These are phyloP conservation scores for Salvia miltiorrhiza DNA, from an alignment of 257 asterid genomes.

Conservation along the genomic window DNA sequence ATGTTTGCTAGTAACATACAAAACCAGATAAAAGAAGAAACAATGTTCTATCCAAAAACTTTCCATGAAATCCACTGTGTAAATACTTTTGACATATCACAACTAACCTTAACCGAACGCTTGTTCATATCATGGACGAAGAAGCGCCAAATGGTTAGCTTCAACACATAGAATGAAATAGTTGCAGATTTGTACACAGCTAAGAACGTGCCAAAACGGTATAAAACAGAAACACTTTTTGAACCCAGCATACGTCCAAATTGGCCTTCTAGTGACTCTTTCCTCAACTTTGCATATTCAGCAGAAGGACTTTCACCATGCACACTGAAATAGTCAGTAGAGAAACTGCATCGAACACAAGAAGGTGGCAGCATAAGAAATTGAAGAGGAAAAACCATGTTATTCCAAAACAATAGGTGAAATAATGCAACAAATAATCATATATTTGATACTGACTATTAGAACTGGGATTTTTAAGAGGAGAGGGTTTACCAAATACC, in stretches of 20 bases:
- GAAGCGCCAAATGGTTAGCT: slow-evolving; percentile 71
- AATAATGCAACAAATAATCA: background rate
- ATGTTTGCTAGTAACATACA: too few species aligned
- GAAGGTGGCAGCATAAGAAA: slow-evolving; percentile 3
- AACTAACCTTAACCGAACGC: slow-evolving; percentile 77
- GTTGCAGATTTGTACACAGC: slow-evolving; percentile 89
- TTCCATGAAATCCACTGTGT: background rate
- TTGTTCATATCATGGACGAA: slow-evolving; percentile 71
- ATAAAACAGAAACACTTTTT: slow-evolving; percentile 49
- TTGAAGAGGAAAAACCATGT: background rate
- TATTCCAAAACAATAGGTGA: background rate
- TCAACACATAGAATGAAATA: slow-evolving; percentile 75
- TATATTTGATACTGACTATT: background rate
- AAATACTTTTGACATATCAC: background rate
- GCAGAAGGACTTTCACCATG: slow-evolving; percentile 95
- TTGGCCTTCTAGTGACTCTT: slow-evolving; percentile 76
- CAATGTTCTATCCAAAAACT: background rate
- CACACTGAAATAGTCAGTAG: slow-evolving; percentile 77
- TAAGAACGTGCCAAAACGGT: slow-evolving; percentile 81
- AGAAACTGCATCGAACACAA: slow-evolving; percentile 58
- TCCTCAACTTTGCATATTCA: slow-evolving; percentile 90
- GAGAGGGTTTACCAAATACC: too few species aligned
- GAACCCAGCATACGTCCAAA: slow-evolving; percentile 77
- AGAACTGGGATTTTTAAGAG: too few species aligned
- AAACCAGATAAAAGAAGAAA: background rate